Evolutionary conservation across 192 early-diverging fungal species (phyloP).

Genomic region (Jimgerdemannia lactiflua): DNA sequence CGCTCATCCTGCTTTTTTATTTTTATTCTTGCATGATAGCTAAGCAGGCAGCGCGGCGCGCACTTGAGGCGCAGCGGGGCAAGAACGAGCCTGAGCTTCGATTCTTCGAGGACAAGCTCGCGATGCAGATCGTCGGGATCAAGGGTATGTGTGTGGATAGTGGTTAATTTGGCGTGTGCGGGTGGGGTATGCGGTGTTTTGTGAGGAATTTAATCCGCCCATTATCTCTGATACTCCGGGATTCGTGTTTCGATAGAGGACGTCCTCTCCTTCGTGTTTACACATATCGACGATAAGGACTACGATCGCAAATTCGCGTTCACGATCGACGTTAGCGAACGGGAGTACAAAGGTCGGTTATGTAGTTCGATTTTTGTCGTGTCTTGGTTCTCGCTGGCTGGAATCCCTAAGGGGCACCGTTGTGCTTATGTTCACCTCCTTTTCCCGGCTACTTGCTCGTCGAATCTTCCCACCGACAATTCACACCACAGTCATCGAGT

Average conservation of each 20-base stretch:
- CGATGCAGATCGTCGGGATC: not conserved
- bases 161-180: not conserved
- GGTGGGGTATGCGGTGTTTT: not conserved
- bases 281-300: not conserved
- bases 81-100: constrained; percentile 2
- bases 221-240: not conserved
- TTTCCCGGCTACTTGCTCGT: no score
- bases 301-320: not conserved
- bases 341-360: not conserved
- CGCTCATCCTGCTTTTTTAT: not conserved
- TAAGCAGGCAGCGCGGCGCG: not conserved
- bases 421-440: no score
- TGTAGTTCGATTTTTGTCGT: not conserved
- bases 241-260: not conserved
- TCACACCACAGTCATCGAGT: not conserved
- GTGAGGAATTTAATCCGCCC: no score
- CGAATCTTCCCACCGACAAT: no score
- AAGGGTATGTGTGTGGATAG: not conserved
- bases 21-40: not conserved
- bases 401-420: no score
- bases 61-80: not conserved
- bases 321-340: not conserved
- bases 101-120: not conserved
- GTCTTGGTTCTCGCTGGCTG: not conserved
- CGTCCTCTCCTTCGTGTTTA: not conserved